A percentile compares a stretch with the other conserved stretches of the same genome.
Conservation (phyloP, 139 green algal genomes). For the Mesotaenium endlicherianum region DNA sequence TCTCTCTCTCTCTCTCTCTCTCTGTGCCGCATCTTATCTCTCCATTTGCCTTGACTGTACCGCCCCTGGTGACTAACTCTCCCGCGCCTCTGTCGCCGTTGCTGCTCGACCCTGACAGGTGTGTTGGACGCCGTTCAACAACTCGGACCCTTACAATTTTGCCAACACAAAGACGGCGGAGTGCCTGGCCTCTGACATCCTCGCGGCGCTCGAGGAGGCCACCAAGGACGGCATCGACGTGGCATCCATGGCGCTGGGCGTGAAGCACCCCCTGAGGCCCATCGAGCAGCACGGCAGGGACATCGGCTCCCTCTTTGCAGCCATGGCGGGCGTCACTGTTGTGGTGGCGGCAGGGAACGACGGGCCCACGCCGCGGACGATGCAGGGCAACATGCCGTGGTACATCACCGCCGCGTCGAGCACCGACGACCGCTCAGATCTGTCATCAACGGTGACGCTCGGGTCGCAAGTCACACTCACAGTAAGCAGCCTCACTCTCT, state of each 20-base stretch:
- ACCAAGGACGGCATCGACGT: not conserved
- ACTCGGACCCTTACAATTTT: no score
- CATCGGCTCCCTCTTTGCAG: not conserved
- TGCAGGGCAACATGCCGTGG: not conserved
- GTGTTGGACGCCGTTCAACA: no score
- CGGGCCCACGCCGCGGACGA: not conserved
- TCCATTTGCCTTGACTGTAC: no score
- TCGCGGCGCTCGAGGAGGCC: not conserved
- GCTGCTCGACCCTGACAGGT: no score
- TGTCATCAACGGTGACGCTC: not conserved
- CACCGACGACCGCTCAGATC: not conserved
- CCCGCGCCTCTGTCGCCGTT: no score
- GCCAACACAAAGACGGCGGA: not conserved
- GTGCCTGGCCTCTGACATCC: not conserved
- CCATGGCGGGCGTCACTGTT: not conserved
- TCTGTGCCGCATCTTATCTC: not conserved
- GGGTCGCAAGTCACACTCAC: not conserved
- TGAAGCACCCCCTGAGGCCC: no score
- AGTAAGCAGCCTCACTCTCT: not conserved
- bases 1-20: not conserved
- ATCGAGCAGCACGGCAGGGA: no score
- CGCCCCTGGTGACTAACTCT: no score
- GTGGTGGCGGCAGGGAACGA: slow-evolving; percentile 23
- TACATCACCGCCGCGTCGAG: not conserved
- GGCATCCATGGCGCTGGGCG: slow-evolving; percentile 4